Evolutionary conservation across 139 green algal genomes (phyloP).

Genomic region (Chara braunii): DNA sequence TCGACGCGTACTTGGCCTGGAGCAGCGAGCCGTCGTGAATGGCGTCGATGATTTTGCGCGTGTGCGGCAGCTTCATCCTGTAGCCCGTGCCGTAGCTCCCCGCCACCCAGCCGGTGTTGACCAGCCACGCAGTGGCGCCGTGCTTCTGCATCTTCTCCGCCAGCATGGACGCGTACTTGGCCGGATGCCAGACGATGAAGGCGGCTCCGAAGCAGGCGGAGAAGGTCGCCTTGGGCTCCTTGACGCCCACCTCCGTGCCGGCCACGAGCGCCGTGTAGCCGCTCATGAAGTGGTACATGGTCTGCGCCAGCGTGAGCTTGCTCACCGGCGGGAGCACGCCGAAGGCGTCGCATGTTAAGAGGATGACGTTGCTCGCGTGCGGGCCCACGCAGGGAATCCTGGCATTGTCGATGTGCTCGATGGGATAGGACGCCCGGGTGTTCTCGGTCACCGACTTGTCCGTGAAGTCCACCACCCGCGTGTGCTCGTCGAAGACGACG

Average conservation of each 20-base stretch:
- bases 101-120: conserved; percentile 81
- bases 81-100: conserved; percentile 61
- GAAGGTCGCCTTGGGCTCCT: conserved; percentile 82
- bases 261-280: conserved; percentile 89
- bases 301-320: conserved; percentile 74
- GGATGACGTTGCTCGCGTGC: conserved; percentile 54
- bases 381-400: conserved; percentile 16
- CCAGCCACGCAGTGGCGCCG: conserved; percentile 67
- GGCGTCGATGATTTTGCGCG: conserved; percentile 87
- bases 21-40: conserved; percentile 80
- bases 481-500: conserved; percentile 71
- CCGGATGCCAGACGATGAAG: conserved; percentile 75
- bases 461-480: conserved; percentile 45
- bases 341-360: conserved; percentile 81
- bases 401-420: conserved; percentile 84
- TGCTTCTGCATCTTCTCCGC: conserved; percentile 77
- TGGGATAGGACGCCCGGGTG: conserved; percentile 90
- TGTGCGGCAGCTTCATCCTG: conserved; percentile 85
- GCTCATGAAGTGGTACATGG: conserved; percentile 96
- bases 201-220: conserved; percentile 43
- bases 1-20: conserved; percentile 43
- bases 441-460: conserved; percentile 75
- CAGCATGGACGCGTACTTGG: conserved; percentile 83
- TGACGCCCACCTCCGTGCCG: conserved; percentile 86
- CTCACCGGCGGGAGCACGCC: conserved; percentile 79